These are phyloP conservation scores for Fusarium metavorans DNA, from an alignment of 2,329 filamentous ascomycete species.

Conservation along the genomic window DNA sequence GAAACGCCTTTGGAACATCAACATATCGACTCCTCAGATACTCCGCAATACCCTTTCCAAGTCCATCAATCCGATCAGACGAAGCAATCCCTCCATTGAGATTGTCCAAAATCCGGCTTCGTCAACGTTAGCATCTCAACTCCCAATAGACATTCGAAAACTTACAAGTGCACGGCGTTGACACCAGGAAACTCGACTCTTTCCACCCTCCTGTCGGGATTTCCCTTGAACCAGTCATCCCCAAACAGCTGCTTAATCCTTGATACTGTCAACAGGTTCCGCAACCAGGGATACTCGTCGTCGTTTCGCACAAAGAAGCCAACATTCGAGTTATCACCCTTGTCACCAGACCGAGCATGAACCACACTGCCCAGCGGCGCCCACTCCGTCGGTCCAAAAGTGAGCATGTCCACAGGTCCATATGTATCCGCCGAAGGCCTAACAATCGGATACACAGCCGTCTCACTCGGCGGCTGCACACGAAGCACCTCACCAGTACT, in stretches of 20 bases:
- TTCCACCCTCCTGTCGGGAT: conserved; percentile 52
- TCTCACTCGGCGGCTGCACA: conserved; percentile 36
- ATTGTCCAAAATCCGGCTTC: conserved; percentile 56
- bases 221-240: conserved; percentile 50
- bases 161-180: conserved; percentile 46
- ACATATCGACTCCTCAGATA: conserved; percentile 59
- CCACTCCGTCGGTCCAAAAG: conserved; percentile 44
- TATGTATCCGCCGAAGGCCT: conserved; percentile 46
- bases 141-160: neutral
- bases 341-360: conserved; percentile 54
- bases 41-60: conserved; percentile 61
- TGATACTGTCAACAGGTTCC: conserved; percentile 53
- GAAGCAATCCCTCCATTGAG: conserved; percentile 58
- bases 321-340: conserved; percentile 58
- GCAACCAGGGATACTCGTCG: conserved; percentile 61
- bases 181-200: conserved; percentile 58
- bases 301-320: conserved; percentile 58
- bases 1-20: conserved; percentile 57
- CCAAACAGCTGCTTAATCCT: conserved; percentile 54
- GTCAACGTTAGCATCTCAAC: conserved; percentile 4
- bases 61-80: conserved; percentile 56
- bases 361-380: conserved; percentile 48
- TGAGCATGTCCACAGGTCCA: conserved; percentile 38
- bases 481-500: conserved; percentile 32
- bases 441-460: conserved; percentile 37